A percentile compares a stretch with the other conserved stretches of the same genome.
These are phyloP conservation scores for Hansenula sp. DNA, from an alignment of 1,139 yeast species.

Conservation along the genomic window DNA sequence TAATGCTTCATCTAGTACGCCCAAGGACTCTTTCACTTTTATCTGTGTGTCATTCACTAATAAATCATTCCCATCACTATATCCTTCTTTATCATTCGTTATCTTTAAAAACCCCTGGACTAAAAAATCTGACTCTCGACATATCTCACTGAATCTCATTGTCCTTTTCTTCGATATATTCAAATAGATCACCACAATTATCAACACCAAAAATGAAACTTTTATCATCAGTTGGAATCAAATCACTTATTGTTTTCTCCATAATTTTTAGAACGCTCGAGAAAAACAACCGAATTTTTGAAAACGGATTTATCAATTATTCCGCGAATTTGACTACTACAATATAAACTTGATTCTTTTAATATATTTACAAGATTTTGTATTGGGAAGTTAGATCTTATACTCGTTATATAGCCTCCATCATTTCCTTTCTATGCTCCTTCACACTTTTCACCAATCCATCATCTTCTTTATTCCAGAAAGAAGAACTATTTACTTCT, in stretches of 20 bases:
- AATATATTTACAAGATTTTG: too few species aligned
- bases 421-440: neutral
- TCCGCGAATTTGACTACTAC: too few species aligned
- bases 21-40: conserved; percentile 27
- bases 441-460: conserved; percentile 1
- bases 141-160: conserved; percentile 4
- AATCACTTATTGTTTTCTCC: too few species aligned
- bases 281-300: too few species aligned
- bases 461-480: conserved; percentile 8
- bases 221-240: too few species aligned
- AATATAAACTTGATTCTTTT: neutral
- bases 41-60: conserved; percentile 20
- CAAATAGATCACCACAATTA: too few species aligned
- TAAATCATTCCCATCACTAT: neutral
- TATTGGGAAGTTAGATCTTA: too few species aligned
- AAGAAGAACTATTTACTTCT: conserved; percentile 20
- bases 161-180: neutral
- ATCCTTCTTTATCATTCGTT: conserved; percentile 2
- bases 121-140: conserved; percentile 13
- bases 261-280: too few species aligned
- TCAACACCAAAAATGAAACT: too few species aligned
- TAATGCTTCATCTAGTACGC: conserved; percentile 7
- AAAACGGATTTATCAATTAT: too few species aligned
- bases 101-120: conserved; percentile 16
- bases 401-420: neutral